These are phyloP conservation scores for Karstenula rhodostoma DNA, from an alignment of 2,329 filamentous ascomycete genomes.

Conservation along the genomic window DNA sequence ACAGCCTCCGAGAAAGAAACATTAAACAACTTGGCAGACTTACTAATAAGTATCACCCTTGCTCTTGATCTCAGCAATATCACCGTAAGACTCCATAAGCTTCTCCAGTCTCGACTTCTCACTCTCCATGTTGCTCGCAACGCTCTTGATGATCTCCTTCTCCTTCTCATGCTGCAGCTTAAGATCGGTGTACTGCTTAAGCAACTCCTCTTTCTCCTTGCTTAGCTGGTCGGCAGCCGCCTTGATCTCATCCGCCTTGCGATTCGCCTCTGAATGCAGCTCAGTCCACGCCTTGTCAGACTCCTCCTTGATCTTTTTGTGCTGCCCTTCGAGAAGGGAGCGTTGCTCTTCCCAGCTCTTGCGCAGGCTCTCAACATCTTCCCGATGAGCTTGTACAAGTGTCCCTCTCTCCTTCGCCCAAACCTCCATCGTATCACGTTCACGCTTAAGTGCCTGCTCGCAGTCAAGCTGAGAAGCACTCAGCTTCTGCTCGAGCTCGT, in stretches of 20 bases:
- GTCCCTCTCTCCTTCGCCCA: constrained; percentile 56
- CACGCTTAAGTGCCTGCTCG: constrained; percentile 55
- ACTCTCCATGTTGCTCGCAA: constrained; percentile 50
- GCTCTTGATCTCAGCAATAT: constrained; percentile 53
- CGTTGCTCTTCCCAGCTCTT: constrained; percentile 63
- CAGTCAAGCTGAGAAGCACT: constrained; percentile 52
- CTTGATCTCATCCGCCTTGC: constrained; percentile 45
- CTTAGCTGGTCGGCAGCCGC: constrained; percentile 37
- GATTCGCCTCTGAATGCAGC: constrained; percentile 45
- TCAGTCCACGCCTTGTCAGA: constrained; percentile 57
- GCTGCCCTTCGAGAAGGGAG: constrained; percentile 49
- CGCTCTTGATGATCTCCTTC: constrained; percentile 48
- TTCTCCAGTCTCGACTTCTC: constrained; percentile 54
- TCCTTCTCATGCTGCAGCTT: constrained; percentile 47
- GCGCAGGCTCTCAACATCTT: constrained; percentile 60
- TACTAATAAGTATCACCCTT: constrained; percentile 56
- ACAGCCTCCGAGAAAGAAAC: constrained; percentile 14
- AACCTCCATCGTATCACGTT: constrained; percentile 56
- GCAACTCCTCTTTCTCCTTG: constrained; percentile 48
- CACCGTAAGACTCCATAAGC: constrained; percentile 53
- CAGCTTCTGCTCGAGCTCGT: constrained; percentile 54
- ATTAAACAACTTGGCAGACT: constrained; percentile 42
- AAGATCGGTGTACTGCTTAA: constrained; percentile 41
- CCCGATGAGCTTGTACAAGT: constrained; percentile 52
- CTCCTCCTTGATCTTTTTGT: constrained; percentile 53